Conservation (phyloP, 768 basidiomycete species). For the Leccinum barrowsii region DNA sequence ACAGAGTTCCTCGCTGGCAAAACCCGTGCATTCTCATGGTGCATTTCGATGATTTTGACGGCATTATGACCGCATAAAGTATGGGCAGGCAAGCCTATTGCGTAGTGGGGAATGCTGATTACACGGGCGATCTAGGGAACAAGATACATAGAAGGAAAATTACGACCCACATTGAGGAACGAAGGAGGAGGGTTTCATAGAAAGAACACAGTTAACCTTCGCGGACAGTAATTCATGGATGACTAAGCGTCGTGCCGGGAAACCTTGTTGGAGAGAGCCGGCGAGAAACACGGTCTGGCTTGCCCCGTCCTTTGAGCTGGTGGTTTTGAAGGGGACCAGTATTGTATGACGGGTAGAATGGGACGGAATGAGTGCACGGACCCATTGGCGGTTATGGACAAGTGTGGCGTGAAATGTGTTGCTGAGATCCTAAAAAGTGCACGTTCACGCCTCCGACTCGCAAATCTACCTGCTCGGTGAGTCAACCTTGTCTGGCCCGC, state of each 20-base stretch:
- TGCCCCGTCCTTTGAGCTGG: not conserved
- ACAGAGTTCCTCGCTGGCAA: not conserved
- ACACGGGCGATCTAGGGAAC: not conserved
- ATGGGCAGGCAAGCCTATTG: not conserved
- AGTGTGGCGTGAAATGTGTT: conserved; percentile 32
- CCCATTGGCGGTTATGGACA: conserved; percentile 28
- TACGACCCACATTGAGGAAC: not conserved
- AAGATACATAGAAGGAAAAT: not conserved
- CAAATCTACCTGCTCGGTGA: conserved; percentile 63
- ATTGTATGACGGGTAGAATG: not conserved
- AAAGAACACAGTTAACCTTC: conserved; percentile 15
- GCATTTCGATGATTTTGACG: not conserved
- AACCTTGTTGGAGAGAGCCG: conserved; percentile 17
- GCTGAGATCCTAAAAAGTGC: conserved; percentile 29
- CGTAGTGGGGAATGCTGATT: not conserved
- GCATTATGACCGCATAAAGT: not conserved
- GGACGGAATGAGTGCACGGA: conserved; percentile 22
- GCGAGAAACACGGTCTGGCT: not conserved
- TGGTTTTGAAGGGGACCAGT: not conserved
- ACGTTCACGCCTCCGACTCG: conserved; percentile 49
- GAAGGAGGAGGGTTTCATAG: not conserved
- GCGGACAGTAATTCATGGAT: conserved; percentile 27
- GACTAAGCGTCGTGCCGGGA: conserved; percentile 29
- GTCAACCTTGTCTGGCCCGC: conserved; percentile 58
- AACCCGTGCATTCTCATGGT: not conserved